Evolutionary conservation across 2,329 filamentous ascomycete species (phyloP).

Genomic region (Colletotrichum tropicale): DNA sequence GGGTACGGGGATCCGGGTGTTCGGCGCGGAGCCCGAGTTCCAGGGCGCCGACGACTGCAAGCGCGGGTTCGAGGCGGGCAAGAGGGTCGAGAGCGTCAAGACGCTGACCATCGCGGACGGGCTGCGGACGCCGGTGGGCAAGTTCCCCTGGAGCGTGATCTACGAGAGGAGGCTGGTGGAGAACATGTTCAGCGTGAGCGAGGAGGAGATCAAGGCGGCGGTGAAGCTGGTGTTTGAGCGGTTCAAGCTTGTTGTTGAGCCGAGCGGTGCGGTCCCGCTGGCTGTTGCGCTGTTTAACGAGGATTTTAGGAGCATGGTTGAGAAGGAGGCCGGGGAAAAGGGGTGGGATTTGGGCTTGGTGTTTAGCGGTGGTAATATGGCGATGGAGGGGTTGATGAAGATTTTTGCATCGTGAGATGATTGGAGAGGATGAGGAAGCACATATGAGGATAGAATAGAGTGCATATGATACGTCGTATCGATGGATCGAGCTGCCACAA

Average conservation of each 20-base stretch:
- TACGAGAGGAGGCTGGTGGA: slow-evolving; percentile 72
- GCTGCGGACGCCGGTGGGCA: slow-evolving; percentile 80
- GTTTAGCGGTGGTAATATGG: slow-evolving; percentile 66
- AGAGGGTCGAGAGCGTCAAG: slow-evolving; percentile 70
- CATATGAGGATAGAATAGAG: neutral
- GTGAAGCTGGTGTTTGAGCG: slow-evolving; percentile 82
- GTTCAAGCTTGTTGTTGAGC: slow-evolving; percentile 91
- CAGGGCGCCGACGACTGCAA: slow-evolving; percentile 85
- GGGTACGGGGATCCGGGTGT: slow-evolving; percentile 75
- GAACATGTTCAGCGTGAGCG: slow-evolving; percentile 75
- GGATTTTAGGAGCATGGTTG: slow-evolving; percentile 75
- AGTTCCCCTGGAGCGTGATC: slow-evolving; percentile 78
- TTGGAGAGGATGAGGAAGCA: neutral
- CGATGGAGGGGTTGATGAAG: slow-evolving; percentile 55
- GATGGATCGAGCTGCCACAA: neutral
- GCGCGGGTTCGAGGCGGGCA: slow-evolving; percentile 68
- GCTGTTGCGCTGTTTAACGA: slow-evolving; percentile 86
- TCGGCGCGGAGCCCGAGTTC: slow-evolving; percentile 84
- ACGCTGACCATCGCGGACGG: slow-evolving; percentile 89
- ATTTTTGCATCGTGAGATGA: slow-evolving; percentile 42
- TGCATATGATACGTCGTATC: neutral
- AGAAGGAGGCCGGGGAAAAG: slow-evolving; percentile 69
- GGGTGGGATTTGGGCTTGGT: slow-evolving; percentile 76
- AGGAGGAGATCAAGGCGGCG: slow-evolving; percentile 80
- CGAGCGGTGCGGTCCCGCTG: slow-evolving; percentile 82